Evolutionary conservation across 768 basidiomycete species (phyloP), one percentile per base, ranked within the genome.

Genomic region (Termitomyces sp.): DNA sequence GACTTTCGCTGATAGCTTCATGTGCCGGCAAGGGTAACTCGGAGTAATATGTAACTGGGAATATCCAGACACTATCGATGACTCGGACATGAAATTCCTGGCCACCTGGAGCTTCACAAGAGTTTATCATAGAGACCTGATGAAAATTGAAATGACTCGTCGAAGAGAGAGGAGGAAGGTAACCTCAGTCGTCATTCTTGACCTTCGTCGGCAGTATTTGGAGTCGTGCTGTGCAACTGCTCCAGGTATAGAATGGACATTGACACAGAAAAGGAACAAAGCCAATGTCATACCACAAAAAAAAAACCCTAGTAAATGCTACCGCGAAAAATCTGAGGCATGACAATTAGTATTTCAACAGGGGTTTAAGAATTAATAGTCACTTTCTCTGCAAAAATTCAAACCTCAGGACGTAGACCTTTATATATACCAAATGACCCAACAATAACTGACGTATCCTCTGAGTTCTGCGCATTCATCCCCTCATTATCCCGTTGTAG

Each of bases 381-480:
- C 44, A 48, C 42, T 41, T 50, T 50, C 38, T 51, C 38, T 33
- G 31, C 49, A 31, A 30, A 37, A 57, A 38, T 51, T 62, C 63
- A 68, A 56, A 64, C 66, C 41, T 60, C 60, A 8, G 63, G 59
- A 37, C 62, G 62, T 47, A 65, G 66, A 44, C 73, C 70, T 57
- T 78, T 78, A 54, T 73, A 75, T 37, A 75, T 72, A 40, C 73
- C 79, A 60, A 71, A 81, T 44, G 74, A 74, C 4, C 78, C 78
- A 1, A 74, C 68, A 2, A 68, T 66, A 41, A 54, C 19, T 19
- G 58, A 19, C 14, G 50, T 51, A 46, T 17, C 28, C 26, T 60
- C 63, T 38, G 56, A 3, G 21, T 52, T 60, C 33, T 54, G 56
- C 64, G 65, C 66, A 50, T 66, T 68, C 15, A 67, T 55, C 12